phyloP scores from a whole-genome alignment of 768 basidiomycete species.

The Lepiota venenata region DNA sequence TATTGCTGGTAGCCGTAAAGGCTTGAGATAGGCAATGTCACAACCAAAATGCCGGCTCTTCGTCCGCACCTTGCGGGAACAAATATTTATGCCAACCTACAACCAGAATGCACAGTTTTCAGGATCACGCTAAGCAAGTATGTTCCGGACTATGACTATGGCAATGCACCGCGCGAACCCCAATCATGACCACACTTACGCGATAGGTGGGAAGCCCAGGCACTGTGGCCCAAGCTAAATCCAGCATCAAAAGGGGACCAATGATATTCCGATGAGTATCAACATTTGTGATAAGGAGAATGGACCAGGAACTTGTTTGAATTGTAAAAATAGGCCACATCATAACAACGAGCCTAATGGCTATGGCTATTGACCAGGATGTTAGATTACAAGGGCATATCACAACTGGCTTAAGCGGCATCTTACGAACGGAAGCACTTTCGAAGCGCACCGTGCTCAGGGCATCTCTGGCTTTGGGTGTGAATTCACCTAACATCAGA shows the following conservation, averaged over 20 bases:
- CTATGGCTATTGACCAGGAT: constrained; percentile 55
- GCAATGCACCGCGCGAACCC: constrained; percentile 72
- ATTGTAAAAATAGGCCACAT: constrained; percentile 86
- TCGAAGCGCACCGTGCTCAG: constrained; percentile 61
- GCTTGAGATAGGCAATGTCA: constrained; percentile 71
- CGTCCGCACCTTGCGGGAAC: constrained; percentile 27
- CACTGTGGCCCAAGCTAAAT: constrained; percentile 78
- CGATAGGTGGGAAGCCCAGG: constrained; percentile 76
- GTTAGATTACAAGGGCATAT: neutral
- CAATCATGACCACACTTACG: constrained; percentile 80
- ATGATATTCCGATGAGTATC: constrained; percentile 67
- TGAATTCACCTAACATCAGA: constrained; percentile 56
- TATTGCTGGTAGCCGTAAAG: constrained; percentile 80
- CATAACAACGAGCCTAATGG: constrained; percentile 79
- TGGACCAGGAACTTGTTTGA: constrained; percentile 60
- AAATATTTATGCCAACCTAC: constrained; percentile 36
- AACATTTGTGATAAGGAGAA: constrained; percentile 54
- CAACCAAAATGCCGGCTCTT: constrained; percentile 41
- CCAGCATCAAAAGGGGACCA: constrained; percentile 84
- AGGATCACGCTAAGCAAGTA: constrained; percentile 62
- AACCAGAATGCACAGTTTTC: constrained; percentile 78
- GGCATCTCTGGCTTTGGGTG: constrained; percentile 51
- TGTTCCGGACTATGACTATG: constrained; percentile 83
- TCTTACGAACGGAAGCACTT: constrained; percentile 75
- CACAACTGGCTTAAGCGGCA: too few relatives aligned